Percentiles rank a stretch among this genome's conserved stretches.
These are phyloP conservation scores for Lactarius tabidus DNA, from an alignment of 768 basidiomycete species.

Conservation along the genomic window DNA sequence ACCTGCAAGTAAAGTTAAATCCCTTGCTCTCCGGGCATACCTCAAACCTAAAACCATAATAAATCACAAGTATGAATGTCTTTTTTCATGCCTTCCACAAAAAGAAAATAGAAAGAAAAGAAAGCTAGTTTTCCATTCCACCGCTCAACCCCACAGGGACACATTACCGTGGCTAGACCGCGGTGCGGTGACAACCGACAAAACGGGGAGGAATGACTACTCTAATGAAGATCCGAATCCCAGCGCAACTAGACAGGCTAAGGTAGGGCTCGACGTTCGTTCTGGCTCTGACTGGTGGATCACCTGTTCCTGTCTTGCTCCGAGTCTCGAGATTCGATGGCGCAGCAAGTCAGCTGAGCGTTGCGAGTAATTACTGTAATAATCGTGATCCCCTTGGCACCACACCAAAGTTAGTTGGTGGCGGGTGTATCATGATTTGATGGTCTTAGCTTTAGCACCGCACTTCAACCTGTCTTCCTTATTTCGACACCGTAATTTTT, in stretches of 20 bases:
- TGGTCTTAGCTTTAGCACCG: background rate
- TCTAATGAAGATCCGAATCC: conserved; percentile 4
- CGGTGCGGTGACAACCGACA: conserved; percentile 1
- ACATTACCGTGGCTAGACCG: background rate
- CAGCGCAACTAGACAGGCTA: background rate
- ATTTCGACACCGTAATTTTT: background rate
- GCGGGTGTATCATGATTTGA: background rate
- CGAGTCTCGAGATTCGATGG: background rate
- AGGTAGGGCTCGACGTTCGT: background rate
- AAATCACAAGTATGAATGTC: background rate
- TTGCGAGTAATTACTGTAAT: background rate
- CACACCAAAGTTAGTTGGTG: background rate
- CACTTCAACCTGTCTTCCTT: background rate
- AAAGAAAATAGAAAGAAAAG: background rate
- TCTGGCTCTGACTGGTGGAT: background rate
- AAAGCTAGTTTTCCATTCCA: background rate
- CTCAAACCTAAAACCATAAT: background rate
- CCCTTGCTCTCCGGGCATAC: background rate
- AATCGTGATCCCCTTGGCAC: background rate
- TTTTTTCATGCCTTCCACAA: background rate
- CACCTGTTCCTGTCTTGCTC: background rate
- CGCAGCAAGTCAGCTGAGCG: background rate
- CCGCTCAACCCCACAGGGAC: background rate
- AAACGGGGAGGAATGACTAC: background rate
- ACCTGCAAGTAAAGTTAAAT: background rate